Percentiles rank a stretch among this genome's conserved stretches.
Evolutionary conservation across 495 filamentous ascomycete genomes (phyloP).

Genomic region (Neurospora sp.): DNA sequence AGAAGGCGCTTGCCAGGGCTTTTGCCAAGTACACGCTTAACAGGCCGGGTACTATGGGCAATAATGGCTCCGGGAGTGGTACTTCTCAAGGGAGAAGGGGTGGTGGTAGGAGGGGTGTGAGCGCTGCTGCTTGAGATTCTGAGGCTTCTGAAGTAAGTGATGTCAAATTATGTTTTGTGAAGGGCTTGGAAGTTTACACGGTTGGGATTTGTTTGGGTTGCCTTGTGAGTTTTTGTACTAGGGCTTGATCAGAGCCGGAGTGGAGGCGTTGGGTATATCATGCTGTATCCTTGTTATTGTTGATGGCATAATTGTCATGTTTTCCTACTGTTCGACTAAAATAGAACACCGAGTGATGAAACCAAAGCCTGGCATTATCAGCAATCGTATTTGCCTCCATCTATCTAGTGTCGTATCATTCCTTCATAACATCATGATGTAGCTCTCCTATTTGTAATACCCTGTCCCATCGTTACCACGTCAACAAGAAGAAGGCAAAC

Average conservation of each 20-base stretch:
- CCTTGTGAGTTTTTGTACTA: background rate
- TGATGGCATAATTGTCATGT: background rate
- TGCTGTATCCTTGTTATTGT: background rate
- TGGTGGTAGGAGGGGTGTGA: background rate
- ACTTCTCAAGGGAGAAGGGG: background rate
- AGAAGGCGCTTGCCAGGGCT: constrained; percentile 89
- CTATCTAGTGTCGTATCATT: background rate
- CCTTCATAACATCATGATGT: background rate
- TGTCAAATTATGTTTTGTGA: background rate
- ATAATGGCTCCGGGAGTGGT: background rate
- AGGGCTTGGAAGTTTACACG: background rate
- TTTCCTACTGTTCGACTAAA: background rate
- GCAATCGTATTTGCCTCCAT: background rate
- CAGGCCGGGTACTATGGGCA: constrained; percentile 22
- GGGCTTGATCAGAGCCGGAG: background rate
- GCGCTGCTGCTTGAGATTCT: background rate
- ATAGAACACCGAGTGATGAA: background rate
- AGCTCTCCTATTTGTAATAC: background rate
- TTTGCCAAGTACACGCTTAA: constrained; percentile 88
- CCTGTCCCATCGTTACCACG: background rate
- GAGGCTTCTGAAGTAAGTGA: background rate
- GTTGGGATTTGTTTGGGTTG: background rate
- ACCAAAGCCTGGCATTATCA: background rate
- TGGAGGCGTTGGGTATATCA: background rate
- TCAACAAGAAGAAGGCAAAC: background rate